Evolutionary conservation across 2,329 filamentous ascomycete genomes (phyloP).

Genomic region (Aspergillus novoparasiticus): DNA sequence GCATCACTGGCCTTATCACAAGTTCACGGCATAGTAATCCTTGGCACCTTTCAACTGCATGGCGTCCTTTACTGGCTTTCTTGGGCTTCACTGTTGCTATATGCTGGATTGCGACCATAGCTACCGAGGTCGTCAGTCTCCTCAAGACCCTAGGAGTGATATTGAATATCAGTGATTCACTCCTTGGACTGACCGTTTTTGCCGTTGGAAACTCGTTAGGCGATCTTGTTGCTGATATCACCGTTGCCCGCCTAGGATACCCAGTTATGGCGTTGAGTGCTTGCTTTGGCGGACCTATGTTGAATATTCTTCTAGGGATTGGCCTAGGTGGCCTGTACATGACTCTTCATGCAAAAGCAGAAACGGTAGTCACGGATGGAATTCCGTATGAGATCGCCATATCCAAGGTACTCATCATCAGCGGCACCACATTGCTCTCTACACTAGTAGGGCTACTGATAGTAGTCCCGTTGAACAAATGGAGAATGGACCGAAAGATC

Average conservation of each 20-base stretch:
- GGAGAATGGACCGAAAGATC: constrained; percentile 80
- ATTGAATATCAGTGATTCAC: constrained; percentile 88
- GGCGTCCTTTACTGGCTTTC: constrained; percentile 80
- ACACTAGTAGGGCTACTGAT: constrained; percentile 79
- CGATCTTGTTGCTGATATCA: constrained; percentile 92
- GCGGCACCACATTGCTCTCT: constrained; percentile 77
- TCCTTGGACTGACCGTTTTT: constrained; percentile 92
- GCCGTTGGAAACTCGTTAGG: constrained; percentile 94
- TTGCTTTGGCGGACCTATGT: constrained; percentile 97
- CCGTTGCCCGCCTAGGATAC: constrained; percentile 87
- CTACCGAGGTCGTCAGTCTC: constrained; percentile 91
- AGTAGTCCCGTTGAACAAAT: constrained; percentile 80
- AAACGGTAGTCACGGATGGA: constrained; percentile 14
- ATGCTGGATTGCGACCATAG: constrained; percentile 94
- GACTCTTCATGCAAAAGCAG: constrained; percentile 61
- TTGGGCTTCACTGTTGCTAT: constrained; percentile 89
- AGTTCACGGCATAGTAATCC: constrained; percentile 62
- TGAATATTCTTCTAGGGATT: constrained; percentile 94
- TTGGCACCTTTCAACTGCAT: constrained; percentile 62
- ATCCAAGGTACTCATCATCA: constrained; percentile 81
- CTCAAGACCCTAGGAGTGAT: constrained; percentile 93
- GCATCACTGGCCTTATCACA: constrained; percentile 67
- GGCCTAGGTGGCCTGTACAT: constrained; percentile 90
- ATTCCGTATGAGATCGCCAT: constrained; percentile 80
- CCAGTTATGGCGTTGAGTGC: constrained; percentile 95